These are phyloP conservation scores for Rehmannia glutinosa DNA, from an alignment of 257 asterid species.

Conservation along the genomic window DNA sequence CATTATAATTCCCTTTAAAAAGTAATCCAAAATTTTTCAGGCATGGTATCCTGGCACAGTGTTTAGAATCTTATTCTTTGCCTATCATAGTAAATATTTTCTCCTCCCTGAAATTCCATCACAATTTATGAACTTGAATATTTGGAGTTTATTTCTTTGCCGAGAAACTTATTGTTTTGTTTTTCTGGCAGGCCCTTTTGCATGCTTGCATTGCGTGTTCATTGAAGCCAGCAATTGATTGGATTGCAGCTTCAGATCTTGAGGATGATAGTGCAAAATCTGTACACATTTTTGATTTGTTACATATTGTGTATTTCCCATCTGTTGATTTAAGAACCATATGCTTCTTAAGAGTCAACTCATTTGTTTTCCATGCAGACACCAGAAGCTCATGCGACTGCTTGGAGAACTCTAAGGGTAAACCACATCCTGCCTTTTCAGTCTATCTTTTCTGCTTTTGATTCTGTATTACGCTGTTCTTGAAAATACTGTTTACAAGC, in stretches of 20 bases:
- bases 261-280: slow-evolving; percentile 70
- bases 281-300: slow-evolving; percentile 32
- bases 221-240: slow-evolving; percentile 73
- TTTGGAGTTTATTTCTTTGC: neutral
- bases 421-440: neutral
- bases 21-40: neutral
- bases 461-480: neutral
- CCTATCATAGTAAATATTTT: neutral
- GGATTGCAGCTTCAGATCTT: slow-evolving; percentile 99
- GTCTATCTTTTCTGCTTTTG: neutral
- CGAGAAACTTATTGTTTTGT: slow-evolving; percentile 4
- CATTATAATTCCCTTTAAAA: neutral
- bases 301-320: slow-evolving; percentile 4
- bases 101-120: neutral
- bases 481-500: no score
- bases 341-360: slow-evolving; percentile 11
- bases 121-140: neutral
- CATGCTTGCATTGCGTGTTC: slow-evolving; percentile 95
- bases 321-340: slow-evolving; percentile 4
- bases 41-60: neutral
- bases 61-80: neutral
- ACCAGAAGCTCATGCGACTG: slow-evolving; percentile 77
- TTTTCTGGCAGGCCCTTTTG: slow-evolving; percentile 72
- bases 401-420: slow-evolving; percentile 87
- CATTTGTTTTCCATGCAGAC: slow-evolving; percentile 42